These are phyloP conservation scores for Aspergillus candidus DNA, from an alignment of 2,329 filamentous ascomycete species.

Conservation along the genomic window DNA sequence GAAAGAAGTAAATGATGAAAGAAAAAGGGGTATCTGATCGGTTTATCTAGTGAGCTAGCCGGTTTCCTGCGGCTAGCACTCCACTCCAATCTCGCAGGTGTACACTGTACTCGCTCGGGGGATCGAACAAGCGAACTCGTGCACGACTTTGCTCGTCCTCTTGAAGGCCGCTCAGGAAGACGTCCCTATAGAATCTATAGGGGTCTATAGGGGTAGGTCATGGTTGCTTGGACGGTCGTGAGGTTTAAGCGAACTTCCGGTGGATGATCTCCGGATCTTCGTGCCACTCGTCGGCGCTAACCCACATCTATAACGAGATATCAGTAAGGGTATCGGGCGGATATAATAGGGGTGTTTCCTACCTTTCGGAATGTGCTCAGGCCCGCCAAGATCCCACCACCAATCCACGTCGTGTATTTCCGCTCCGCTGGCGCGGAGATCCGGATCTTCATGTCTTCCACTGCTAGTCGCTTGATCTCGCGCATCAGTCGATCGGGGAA, in stretches of 20 bases:
- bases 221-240: no score
- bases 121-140: no score
- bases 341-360: conserved; percentile 23
- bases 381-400: conserved; percentile 91
- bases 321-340: neutral
- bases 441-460: conserved; percentile 99
- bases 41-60: no score
- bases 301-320: conserved; percentile 76
- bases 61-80: no score
- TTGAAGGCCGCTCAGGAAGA: no score
- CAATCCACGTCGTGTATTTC: conserved; percentile 99
- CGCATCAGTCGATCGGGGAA: conserved; percentile 89
- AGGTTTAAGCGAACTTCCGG: conserved; percentile 78
- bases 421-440: conserved; percentile 96
- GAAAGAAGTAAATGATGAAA: no score
- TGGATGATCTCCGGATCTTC: conserved; percentile 99
- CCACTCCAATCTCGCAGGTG: no score
- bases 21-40: no score
- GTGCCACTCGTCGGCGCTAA: conserved; percentile 99
- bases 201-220: no score
- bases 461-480: conserved; percentile 86
- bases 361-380: conserved; percentile 98
- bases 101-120: no score
- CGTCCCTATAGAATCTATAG: no score
- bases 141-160: no score